phyloP scores from a whole-genome alignment of 176 grass and related monocot genomes.

The Secale cereale region DNA sequence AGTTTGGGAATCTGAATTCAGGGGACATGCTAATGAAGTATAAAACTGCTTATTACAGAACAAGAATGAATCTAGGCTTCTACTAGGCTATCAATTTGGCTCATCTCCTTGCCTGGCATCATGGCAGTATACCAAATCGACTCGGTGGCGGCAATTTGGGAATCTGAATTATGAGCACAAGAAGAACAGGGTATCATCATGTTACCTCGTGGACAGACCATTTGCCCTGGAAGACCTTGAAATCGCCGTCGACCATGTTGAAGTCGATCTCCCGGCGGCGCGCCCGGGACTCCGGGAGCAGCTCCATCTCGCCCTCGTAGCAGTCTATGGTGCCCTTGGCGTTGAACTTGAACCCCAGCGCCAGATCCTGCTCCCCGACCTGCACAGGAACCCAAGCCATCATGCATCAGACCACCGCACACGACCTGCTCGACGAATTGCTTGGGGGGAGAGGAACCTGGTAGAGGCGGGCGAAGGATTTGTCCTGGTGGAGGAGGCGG shows the following conservation, averaged over 20 bases:
- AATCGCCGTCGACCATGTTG: conserved; percentile 90
- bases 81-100: background rate
- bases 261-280: conserved; percentile 67
- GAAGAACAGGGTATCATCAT: background rate
- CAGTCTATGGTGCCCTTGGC: conserved; percentile 84
- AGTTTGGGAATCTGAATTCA: too few species aligned
- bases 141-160: too few species aligned
- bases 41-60: background rate
- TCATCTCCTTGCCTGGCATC: too few species aligned
- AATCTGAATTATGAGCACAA: background rate
- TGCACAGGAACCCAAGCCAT: background rate
- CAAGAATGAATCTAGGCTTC: background rate
- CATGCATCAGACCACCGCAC: too few species aligned
- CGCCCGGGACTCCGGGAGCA: conserved; percentile 7
- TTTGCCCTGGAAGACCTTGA: conserved; percentile 70
- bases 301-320: conserved; percentile 67
- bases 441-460: conserved; percentile 24
- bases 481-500: conserved; percentile 46
- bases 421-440: background rate
- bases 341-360: conserved; percentile 79
- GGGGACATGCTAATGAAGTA: too few species aligned
- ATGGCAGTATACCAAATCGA: too few species aligned
- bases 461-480: conserved; percentile 67
- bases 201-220: conserved; percentile 83
- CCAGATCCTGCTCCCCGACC: conserved; percentile 81